These are phyloP conservation scores for Sedum album DNA, from an alignment of 164 flowering plant species.

Conservation along the genomic window DNA sequence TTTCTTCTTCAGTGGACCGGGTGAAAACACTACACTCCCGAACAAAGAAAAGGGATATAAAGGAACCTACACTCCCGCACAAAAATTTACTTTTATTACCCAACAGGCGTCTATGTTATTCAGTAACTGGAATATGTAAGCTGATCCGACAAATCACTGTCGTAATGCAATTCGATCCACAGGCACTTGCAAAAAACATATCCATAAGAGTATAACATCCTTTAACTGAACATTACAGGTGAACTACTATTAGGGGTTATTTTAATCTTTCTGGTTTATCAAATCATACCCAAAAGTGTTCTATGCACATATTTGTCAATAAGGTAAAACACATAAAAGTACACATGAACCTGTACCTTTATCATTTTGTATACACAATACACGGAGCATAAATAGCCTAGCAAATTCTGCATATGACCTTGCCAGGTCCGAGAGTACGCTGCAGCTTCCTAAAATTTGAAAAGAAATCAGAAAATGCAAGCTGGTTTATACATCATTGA, in stretches of 20 bases:
- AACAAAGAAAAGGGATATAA: no score
- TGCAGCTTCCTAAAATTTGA: slow-evolving; percentile 67
- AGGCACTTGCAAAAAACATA: neutral
- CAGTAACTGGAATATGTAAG: no score
- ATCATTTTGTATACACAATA: slow-evolving; percentile 98
- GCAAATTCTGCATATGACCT: slow-evolving; percentile 90
- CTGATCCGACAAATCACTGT: no score
- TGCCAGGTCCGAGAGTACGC: slow-evolving; percentile 96
- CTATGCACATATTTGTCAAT: no score
- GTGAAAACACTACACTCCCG: no score
- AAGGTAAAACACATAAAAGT: neutral
- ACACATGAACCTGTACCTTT: slow-evolving; percentile 40
- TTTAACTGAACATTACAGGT: neutral
- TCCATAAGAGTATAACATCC: neutral
- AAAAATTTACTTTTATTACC: no score
- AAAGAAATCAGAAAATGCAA: neutral
- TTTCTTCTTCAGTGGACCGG: no score
- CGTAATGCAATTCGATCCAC: neutral
- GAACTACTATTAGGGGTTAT: neutral
- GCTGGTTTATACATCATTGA: neutral
- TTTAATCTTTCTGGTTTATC: neutral
- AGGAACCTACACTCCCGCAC: no score
- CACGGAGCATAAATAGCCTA: slow-evolving; percentile 90
- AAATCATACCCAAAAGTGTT: neutral
- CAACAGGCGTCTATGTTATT: no score